Evolutionary conservation across 306 rosid species (phyloP).

Genomic region (Acacia acuminata): DNA sequence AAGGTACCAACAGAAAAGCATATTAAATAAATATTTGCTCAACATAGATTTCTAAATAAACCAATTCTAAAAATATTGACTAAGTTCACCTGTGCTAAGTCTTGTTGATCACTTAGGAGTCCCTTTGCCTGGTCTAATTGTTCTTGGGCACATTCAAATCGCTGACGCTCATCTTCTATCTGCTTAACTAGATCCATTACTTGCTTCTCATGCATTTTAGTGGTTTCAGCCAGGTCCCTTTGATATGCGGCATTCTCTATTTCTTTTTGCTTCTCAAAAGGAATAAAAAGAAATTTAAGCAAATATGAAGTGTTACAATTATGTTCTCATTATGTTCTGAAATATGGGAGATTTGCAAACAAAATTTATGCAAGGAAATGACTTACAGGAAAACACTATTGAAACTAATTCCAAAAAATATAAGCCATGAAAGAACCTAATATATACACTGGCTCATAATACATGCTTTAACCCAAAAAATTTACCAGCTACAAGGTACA

Average conservation of each 20-base stretch:
- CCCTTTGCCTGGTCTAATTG: constrained; percentile 50
- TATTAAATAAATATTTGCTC: not conserved
- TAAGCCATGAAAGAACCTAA: not conserved
- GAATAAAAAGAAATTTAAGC: constrained; percentile 7
- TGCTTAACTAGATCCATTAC: constrained; percentile 47
- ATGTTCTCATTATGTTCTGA: not conserved
- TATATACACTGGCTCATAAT: not conserved
- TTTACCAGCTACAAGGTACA: not conserved
- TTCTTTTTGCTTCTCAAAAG: constrained; percentile 41
- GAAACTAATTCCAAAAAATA: not conserved
- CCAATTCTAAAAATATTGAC: not conserved
- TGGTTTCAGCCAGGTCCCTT: constrained; percentile 46
- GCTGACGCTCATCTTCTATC: constrained; percentile 43
- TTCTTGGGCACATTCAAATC: constrained; percentile 38
- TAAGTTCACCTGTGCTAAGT: constrained; percentile 45
- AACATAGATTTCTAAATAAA: too few relatives aligned
- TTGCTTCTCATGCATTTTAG: constrained; percentile 54
- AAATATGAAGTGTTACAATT: not conserved
- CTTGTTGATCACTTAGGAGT: constrained; percentile 39
- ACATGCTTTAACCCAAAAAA: not conserved
- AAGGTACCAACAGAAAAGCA: not conserved
- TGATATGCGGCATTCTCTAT: constrained; percentile 45
- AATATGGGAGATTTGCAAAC: not conserved
- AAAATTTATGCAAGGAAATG: not conserved
- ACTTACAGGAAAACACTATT: not conserved